A percentile compares a stretch with the other conserved stretches of the same genome.
phyloP scores from a whole-genome alignment of 1,284 basidiomycete genomes.

The Golubevia pallescens region DNA sequence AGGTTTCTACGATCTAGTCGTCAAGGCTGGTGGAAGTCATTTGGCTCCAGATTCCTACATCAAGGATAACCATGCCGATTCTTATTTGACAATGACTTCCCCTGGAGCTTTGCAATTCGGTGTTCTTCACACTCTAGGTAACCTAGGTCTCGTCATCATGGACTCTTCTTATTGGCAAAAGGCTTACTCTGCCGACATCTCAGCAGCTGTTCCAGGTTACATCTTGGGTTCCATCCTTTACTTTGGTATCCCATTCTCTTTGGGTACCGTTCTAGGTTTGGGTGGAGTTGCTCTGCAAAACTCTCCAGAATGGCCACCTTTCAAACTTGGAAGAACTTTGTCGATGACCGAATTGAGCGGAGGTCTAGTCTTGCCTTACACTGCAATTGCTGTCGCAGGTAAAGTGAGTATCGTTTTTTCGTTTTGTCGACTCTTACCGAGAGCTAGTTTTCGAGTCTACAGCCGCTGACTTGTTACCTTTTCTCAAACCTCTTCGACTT shows the following conservation, averaged over 20 bases:
- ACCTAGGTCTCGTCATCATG: slow-evolving; percentile 39
- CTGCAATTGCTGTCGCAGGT: slow-evolving; percentile 35
- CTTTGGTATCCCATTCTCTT: slow-evolving; percentile 50
- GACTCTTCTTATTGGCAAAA: slow-evolving; percentile 53
- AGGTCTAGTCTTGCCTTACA: slow-evolving; percentile 41
- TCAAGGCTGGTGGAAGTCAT: slow-evolving; percentile 2
- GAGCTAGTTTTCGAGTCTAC: background rate
- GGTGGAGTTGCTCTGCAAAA: slow-evolving; percentile 28
- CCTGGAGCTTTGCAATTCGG: slow-evolving; percentile 38
- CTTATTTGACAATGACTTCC: slow-evolving; percentile 19
- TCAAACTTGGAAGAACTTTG: slow-evolving; percentile 20
- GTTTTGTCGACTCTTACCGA: background rate
- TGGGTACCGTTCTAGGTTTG: slow-evolving; percentile 45
- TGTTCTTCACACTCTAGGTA: slow-evolving; percentile 42
- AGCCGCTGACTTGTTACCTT: background rate
- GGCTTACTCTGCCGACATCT: slow-evolving; percentile 38
- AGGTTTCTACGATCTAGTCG: slow-evolving; percentile 33
- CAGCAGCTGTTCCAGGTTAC: slow-evolving; percentile 48
- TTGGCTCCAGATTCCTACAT: slow-evolving; percentile 8
- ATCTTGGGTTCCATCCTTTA: slow-evolving; percentile 50
- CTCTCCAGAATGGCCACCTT: slow-evolving; percentile 45
- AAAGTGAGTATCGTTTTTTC: slow-evolving; percentile 9
- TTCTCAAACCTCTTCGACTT: background rate
- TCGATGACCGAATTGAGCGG: slow-evolving; percentile 25
- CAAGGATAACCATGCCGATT: slow-evolving; percentile 17